Evolutionary conservation across 768 basidiomycete species (phyloP), one percentile per base, ranked within the genome.

Genomic region (Tremella yokohamensis): DNA sequence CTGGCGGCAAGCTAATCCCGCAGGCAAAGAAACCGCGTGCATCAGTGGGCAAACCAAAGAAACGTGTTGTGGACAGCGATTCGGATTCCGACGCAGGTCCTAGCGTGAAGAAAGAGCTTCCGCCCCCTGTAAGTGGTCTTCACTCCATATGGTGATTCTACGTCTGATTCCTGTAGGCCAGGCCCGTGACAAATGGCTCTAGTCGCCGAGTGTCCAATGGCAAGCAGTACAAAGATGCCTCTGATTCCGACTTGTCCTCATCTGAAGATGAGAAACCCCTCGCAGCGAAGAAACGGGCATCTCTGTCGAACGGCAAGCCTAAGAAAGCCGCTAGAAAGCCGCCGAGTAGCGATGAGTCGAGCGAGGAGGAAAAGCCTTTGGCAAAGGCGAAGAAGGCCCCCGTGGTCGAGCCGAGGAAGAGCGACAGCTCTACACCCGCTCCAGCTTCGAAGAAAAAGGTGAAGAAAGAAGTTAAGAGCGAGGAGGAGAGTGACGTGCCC

Each of bases 311-410:
- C 22, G 42, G 42, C 22, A 45, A 45, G 22, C n/a, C 42, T 16
- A 45, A 45, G 15, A 40, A 38, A 4, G 58, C 50, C 11, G 34
- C 60, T 49, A 54, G 47, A 39, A 54, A 52, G 40, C 52, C 76
- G 9, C 29, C 29, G 29, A 34, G 29, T 11, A 34, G 29, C 29
- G 81, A 83, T 29, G 54, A 55, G 9, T 64, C 69, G 38, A 60
- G 54, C 15, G 47, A 57, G 47, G 68, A 69, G 26, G 75, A 76
- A 42, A 74, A 76, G 52, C 81, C 53, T 79, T 81, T 57, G 79
- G 81, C 66, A 75, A 82, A 72, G 79, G 64, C 60, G 53, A 83
- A 81, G 72, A 83, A 82, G 61, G 56, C 52, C 29, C 73, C 81
- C 16, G 72, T 77, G 24, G 29, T 11, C 29, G 11, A 34, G 29